Evolutionary conservation across 23 red algal genomes (phyloP).

Genomic region (Cyanidioschyzon merolae): DNA sequence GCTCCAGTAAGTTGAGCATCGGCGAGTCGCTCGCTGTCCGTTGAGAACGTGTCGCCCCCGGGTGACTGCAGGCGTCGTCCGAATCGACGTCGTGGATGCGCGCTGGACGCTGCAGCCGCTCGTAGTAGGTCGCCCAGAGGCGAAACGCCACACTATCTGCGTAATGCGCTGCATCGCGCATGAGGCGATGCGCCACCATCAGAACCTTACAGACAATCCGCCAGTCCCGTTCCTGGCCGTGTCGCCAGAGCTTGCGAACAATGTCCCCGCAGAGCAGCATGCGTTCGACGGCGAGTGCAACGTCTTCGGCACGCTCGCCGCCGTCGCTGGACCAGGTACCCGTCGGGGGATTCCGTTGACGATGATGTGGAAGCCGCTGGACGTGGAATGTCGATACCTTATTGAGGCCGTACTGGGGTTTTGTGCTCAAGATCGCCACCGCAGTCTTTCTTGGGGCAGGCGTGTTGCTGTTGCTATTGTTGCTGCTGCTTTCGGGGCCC

Average conservation of each 20-base stretch:
- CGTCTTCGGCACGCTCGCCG: background rate
- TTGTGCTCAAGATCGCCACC: background rate
- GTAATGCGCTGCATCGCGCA: slow-evolving; percentile 13
- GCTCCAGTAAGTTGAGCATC: background rate
- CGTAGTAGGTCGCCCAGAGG: background rate
- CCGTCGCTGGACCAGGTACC: background rate
- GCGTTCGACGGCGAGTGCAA: background rate
- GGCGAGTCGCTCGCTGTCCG: background rate
- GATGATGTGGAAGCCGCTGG: background rate
- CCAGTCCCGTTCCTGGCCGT: slow-evolving; percentile 23
- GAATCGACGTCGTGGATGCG: background rate
- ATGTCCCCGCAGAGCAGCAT: slow-evolving; percentile 22
- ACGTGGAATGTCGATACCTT: slow-evolving; percentile 11
- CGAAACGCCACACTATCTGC: slow-evolving; percentile 2
- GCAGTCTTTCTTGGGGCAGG: background rate
- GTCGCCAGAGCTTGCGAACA: slow-evolving; percentile 26
- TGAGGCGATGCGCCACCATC: slow-evolving; percentile 23
- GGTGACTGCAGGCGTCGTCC: background rate
- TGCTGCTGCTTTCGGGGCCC: background rate
- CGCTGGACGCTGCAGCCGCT: background rate
- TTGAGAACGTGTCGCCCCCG: background rate
- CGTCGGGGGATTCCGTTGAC: background rate
- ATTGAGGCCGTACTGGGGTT: slow-evolving; percentile 25
- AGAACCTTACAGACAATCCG: slow-evolving; percentile 24
- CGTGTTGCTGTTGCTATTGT: background rate